A percentile compares a stretch with the other conserved stretches of the same genome.
phyloP scores from a whole-genome alignment of 1,284 basidiomycete genomes.

The Pulveroboletus ridleyi region DNA sequence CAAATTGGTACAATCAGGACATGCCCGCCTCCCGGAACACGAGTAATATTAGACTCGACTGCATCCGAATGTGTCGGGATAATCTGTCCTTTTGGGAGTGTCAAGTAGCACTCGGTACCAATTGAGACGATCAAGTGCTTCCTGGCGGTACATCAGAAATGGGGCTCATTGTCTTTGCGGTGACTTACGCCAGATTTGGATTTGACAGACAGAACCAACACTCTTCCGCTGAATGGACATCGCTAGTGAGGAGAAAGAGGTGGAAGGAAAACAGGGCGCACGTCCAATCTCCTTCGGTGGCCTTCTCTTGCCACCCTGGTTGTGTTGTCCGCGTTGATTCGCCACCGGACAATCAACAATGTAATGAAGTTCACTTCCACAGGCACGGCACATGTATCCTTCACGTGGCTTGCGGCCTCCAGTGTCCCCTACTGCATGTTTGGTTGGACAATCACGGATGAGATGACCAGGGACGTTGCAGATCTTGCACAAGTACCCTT shows the following conservation, averaged over 20 bases:
- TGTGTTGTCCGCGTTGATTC: slow-evolving; percentile 46
- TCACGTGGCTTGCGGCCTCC: slow-evolving; percentile 80
- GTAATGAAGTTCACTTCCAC: slow-evolving; percentile 84
- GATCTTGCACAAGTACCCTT: slow-evolving; percentile 86
- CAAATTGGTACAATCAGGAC: slow-evolving; percentile 88
- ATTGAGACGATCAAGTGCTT: slow-evolving; percentile 96
- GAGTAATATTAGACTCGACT: slow-evolving; percentile 44
- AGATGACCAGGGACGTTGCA: slow-evolving; percentile 85
- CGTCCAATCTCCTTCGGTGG: slow-evolving; percentile 83
- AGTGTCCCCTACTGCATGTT: slow-evolving; percentile 76
- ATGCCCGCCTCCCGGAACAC: slow-evolving; percentile 93
- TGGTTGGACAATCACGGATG: slow-evolving; percentile 86
- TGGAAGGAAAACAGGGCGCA: slow-evolving; percentile 44
- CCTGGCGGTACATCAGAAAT: slow-evolving; percentile 45
- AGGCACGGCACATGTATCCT: slow-evolving; percentile 89
- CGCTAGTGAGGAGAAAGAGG: slow-evolving; percentile 11
- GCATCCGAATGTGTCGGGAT: slow-evolving; percentile 74
- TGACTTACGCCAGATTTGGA: slow-evolving; percentile 80
- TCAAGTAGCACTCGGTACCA: slow-evolving; percentile 91
- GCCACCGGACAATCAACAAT: slow-evolving; percentile 87
- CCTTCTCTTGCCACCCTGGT: slow-evolving; percentile 53
- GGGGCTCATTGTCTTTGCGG: slow-evolving; percentile 14
- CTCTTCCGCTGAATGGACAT: slow-evolving; percentile 67
- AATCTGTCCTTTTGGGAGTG: slow-evolving; percentile 93
- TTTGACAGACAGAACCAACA: slow-evolving; percentile 98